phyloP scores from a whole-genome alignment of 371 early-diverging fungal species.

The Mucor velutinosus region DNA sequence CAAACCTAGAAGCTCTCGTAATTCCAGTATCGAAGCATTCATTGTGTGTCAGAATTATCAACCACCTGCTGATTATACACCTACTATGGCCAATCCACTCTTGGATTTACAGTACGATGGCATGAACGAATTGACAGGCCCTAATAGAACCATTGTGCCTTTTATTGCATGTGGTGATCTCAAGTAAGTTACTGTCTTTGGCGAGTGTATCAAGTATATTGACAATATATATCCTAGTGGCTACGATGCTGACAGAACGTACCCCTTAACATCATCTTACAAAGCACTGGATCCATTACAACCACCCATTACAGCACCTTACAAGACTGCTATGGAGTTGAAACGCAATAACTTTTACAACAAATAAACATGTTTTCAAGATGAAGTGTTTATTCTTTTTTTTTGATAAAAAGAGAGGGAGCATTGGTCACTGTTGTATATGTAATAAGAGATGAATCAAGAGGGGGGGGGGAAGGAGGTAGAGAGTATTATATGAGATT shows the following conservation, averaged over 20 bases:
- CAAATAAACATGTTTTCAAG: constrained; percentile 10
- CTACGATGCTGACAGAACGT: constrained; percentile 84
- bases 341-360: constrained; percentile 75
- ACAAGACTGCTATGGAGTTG: constrained; percentile 82
- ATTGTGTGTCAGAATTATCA: constrained; percentile 89
- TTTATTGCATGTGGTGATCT: constrained; percentile 93
- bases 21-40: constrained; percentile 92
- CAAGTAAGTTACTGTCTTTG: constrained; percentile 43
- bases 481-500: background rate
- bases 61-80: constrained; percentile 83
- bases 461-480: background rate
- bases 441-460: background rate
- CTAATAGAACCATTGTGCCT: constrained; percentile 83
- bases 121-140: constrained; percentile 67
- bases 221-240: constrained; percentile 46
- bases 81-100: constrained; percentile 88
- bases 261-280: constrained; percentile 69
- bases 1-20: constrained; percentile 96
- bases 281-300: constrained; percentile 77
- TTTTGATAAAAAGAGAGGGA: background rate
- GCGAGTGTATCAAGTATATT: background rate
- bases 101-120: constrained; percentile 74
- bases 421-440: background rate
- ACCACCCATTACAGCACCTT: constrained; percentile 89
- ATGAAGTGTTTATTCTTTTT: background rate